Conservation (phyloP, 2,329 filamentous ascomycete species). For the Talaromyces sp. region DNA sequence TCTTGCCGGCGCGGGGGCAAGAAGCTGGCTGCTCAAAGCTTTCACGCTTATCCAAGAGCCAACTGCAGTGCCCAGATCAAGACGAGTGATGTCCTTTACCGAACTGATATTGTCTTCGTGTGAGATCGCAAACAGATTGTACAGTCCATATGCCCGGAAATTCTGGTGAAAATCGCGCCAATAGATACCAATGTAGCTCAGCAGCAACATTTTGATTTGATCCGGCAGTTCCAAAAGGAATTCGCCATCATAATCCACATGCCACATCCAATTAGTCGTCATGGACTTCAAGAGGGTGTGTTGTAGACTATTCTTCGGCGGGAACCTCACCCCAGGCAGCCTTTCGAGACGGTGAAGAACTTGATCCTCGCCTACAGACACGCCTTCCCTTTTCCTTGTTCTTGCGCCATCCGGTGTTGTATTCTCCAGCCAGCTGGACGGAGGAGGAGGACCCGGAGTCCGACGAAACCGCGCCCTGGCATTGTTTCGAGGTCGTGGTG, state of each 20-base stretch:
- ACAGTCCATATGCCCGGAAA: conserved; percentile 39
- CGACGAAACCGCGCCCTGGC: conserved; percentile 28
- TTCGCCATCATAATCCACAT: conserved; percentile 52
- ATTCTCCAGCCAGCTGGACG: conserved; percentile 38
- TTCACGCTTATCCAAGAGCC: conserved; percentile 44
- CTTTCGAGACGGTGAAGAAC: conserved; percentile 29
- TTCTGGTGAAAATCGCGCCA: conserved; percentile 36
- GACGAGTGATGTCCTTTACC: conserved; percentile 40
- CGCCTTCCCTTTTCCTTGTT: conserved; percentile 9
- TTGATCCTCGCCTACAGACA: conserved; percentile 14
- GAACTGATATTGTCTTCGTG: conserved; percentile 18
- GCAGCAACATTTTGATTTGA: conserved; percentile 45
- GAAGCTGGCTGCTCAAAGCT: conserved; percentile 41
- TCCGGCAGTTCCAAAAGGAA: conserved; percentile 48
- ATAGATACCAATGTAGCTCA: conserved; percentile 53
- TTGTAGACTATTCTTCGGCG: conserved; percentile 38
- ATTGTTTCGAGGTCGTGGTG: conserved; percentile 36
- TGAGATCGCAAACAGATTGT: conserved; percentile 42
- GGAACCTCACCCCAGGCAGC: conserved; percentile 36
- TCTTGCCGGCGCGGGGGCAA: conserved; percentile 18
- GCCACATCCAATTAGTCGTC: conserved; percentile 51
- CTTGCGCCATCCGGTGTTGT: conserved; percentile 13
- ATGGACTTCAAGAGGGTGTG: conserved; percentile 49
- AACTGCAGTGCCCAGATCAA: conserved; percentile 50
- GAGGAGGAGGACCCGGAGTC: conserved; percentile 40